phyloP scores from a whole-genome alignment of 352 stramenopile genomes.

The Phytophthora hybrid region DNA sequence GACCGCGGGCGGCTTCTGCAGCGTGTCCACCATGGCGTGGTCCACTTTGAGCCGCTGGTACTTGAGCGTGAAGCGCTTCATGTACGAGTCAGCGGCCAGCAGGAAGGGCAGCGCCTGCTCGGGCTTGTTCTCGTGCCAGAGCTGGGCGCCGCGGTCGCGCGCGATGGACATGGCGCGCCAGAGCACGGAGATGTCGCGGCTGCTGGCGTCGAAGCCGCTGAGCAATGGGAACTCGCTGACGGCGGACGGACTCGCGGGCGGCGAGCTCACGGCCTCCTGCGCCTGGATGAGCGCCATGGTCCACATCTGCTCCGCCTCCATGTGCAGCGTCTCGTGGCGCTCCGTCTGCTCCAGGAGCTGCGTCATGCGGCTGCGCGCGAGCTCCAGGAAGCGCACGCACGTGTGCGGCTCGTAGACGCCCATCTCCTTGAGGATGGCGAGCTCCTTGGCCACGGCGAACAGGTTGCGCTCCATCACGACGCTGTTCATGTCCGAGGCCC shows the following conservation, averaged over 20 bases:
- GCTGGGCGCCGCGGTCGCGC: constrained; percentile 75
- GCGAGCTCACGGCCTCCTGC: constrained; percentile 50
- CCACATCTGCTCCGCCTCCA: constrained; percentile 78
- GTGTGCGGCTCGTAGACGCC: constrained; percentile 80
- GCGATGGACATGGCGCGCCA: constrained; percentile 88
- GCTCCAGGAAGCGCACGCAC: constrained; percentile 79
- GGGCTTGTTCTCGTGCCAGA: constrained; percentile 89
- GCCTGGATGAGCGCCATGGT: constrained; percentile 79
- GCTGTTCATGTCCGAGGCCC: constrained; percentile 87
- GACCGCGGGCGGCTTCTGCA: constrained; percentile 40
- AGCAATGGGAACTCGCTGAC: constrained; percentile 71
- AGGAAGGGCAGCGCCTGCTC: constrained; percentile 85
- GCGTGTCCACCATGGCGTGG: constrained; percentile 80
- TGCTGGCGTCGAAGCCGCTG: constrained; percentile 69
- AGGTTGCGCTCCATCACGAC: constrained; percentile 89
- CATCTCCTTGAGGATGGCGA: constrained; percentile 79
- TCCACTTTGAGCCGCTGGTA: constrained; percentile 89
- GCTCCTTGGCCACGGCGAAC: constrained; percentile 83
- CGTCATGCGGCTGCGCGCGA: constrained; percentile 73
- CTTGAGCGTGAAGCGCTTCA: constrained; percentile 91
- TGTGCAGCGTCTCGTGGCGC: constrained; percentile 67
- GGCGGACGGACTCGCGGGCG: constrained; percentile 47
- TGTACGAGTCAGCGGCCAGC: constrained; percentile 86
- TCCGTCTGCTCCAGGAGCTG: constrained; percentile 70
- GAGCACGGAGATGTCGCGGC: constrained; percentile 75